Percentiles rank a stretch among this genome's conserved stretches.
These are phyloP conservation scores for Furculomyces boomerangus DNA, from an alignment of 371 early-diverging fungal species.

Conservation along the genomic window DNA sequence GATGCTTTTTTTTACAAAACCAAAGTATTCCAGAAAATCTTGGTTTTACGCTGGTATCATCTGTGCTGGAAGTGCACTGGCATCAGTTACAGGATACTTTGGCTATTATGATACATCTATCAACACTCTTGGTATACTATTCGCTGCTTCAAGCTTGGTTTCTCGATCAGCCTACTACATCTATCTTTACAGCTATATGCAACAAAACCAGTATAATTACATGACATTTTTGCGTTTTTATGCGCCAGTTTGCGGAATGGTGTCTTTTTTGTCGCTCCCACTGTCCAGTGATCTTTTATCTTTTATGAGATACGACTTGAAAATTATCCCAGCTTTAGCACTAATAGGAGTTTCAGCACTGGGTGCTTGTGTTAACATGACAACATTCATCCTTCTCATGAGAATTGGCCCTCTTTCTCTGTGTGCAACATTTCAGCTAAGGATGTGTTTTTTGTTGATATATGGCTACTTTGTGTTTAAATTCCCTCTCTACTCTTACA, in stretches of 20 bases:
- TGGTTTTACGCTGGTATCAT: background rate
- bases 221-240: background rate
- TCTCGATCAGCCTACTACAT: background rate
- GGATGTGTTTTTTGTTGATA: background rate
- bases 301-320: background rate
- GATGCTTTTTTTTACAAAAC: background rate
- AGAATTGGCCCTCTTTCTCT: background rate
- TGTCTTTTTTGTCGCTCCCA: background rate
- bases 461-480: background rate
- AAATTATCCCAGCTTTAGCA: background rate
- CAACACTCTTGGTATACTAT: background rate
- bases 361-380: background rate
- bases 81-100: background rate
- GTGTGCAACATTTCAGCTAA: background rate
- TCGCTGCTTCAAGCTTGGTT: background rate
- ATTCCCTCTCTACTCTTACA: background rate
- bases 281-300: background rate
- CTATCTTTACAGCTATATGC: background rate
- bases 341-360: background rate
- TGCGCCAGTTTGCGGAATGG: background rate
- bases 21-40: background rate
- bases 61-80: background rate
- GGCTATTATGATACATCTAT: background rate
- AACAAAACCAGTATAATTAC: background rate
- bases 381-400: background rate